Evolutionary conservation across 2,329 filamentous ascomycete species (phyloP), one percentile per base, ranked within the genome.

Genomic region (Epichloe brachyelytri): DNA sequence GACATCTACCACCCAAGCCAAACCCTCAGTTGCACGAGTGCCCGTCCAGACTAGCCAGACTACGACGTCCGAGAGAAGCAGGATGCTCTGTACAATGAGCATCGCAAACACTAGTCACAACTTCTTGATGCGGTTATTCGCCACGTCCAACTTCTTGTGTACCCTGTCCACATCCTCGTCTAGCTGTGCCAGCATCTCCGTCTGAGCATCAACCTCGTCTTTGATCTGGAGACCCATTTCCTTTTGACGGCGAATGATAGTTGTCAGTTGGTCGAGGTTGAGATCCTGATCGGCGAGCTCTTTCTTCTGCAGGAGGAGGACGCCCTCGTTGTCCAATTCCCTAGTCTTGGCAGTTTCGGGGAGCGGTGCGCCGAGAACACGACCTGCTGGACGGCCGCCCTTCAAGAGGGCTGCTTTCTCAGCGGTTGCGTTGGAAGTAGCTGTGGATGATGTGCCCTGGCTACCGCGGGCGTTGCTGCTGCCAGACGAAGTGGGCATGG

Each of bases 161-260:
- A 88, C 71, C 5, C 83, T 71, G 54, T 83, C 79, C 3, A 77
- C 76, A 65, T 89, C 84, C 51, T 80, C 72, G 55, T 84, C 82
- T 54, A 89, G 63, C 57, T 79, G 66, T 12, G 79, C 76, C 33
- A 93, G 71, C 77, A 88, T 79, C 63, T 80, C 76, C 50, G 80
- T 85, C 70, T 91, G 86, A 57, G 79, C 67, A 49, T 81, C 77
- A 51, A 90, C 74, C 70, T 91, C 87, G 47, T 82, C 77, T 56
- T 86, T 78, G 60, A 93, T 90, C 51, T 81, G 76, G 45, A 87
- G 71, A 0, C 86, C 86, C 78, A 91, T 86, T 66, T 89, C 83
- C 61, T 79, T 83, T 70, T 91, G 84, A 53, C 84, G 71, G 46
- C 81, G 71, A 45, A 91, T 82, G 46, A 88, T 82, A 56, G 79